These are phyloP conservation scores for Hyaloscypha finlandica DNA, from an alignment of 495 filamentous ascomycete genomes.

Conservation along the genomic window DNA sequence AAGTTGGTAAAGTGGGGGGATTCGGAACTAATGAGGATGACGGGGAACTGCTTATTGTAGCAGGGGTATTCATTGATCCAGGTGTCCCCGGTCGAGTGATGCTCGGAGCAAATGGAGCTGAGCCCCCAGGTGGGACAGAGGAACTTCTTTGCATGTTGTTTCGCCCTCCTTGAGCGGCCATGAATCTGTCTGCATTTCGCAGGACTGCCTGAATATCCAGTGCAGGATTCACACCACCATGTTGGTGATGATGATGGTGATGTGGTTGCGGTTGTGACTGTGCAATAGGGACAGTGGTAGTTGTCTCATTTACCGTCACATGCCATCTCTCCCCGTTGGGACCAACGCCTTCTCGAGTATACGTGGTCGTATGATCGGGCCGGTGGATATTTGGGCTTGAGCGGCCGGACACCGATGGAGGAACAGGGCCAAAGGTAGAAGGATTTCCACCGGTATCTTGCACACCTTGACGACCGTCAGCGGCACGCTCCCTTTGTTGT, in stretches of 20 bases:
- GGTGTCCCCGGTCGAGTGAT: slow-evolving; percentile 13
- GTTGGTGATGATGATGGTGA: slow-evolving; percentile 20
- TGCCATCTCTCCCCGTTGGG: slow-evolving; percentile 41
- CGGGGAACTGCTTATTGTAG: slow-evolving; percentile 33
- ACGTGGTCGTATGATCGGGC: slow-evolving; percentile 38
- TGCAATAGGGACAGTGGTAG: slow-evolving; percentile 16
- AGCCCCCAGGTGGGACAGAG: slow-evolving; percentile 40
- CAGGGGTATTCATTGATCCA: slow-evolving; percentile 38
- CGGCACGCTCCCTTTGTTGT: slow-evolving; percentile 42
- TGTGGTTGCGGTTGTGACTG: slow-evolving; percentile 25
- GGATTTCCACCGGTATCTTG: slow-evolving; percentile 19
- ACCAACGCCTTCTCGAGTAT: slow-evolving; percentile 39
- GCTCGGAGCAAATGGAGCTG: slow-evolving; percentile 14
- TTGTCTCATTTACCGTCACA: slow-evolving; percentile 36
- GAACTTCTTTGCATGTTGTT: slow-evolving; percentile 51
- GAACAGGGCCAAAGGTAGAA: not conserved
- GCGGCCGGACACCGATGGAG: slow-evolving; percentile 22
- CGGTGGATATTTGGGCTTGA: slow-evolving; percentile 35
- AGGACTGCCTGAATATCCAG: slow-evolving; percentile 41
- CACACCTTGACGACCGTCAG: slow-evolving; percentile 24
- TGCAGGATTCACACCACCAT: slow-evolving; percentile 23
- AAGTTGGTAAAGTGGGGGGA: not conserved
- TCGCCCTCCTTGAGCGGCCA: slow-evolving; percentile 40
- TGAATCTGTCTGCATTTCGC: slow-evolving; percentile 39
- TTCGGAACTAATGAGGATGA: slow-evolving; percentile 10